These are phyloP conservation scores for Nothophytophthora sp. DNA, from an alignment of 352 stramenopile genomes.

Conservation along the genomic window DNA sequence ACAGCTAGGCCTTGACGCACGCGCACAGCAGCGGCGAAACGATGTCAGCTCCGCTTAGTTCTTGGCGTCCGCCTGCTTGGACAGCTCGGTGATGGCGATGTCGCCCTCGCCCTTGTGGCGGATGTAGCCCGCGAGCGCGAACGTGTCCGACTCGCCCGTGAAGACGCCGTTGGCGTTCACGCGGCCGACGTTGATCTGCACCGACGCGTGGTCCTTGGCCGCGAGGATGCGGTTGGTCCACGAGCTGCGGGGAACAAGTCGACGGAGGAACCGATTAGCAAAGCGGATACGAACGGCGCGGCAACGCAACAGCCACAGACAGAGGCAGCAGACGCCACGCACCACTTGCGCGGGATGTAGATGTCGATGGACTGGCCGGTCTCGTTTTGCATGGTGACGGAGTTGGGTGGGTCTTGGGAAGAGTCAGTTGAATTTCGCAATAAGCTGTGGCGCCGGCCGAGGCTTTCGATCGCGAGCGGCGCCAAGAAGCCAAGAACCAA, in stretches of 20 bases:
- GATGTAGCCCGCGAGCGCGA: constrained; percentile 97
- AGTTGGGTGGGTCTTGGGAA: constrained; percentile 30
- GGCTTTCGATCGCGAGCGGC: too few relatives aligned
- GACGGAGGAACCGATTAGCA: constrained; percentile 2
- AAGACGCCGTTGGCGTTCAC: constrained; percentile 97
- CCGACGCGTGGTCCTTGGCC: constrained; percentile 97
- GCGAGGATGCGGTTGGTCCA: constrained; percentile 98
- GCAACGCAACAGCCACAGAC: background rate
- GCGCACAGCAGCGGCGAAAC: constrained; percentile 5
- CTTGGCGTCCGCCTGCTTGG: constrained; percentile 76
- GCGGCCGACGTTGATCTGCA: constrained; percentile 98
- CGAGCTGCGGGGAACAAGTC: constrained; percentile 59
- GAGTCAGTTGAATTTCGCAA: constrained; percentile 71
- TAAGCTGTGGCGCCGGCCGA: too few relatives aligned
- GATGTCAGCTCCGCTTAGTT: constrained; percentile 41
- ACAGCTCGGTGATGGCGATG: constrained; percentile 91
- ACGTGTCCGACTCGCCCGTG: constrained; percentile 96
- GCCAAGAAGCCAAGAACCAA: constrained; percentile 57
- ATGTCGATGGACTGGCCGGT: constrained; percentile 97
- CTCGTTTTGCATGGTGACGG: constrained; percentile 98
- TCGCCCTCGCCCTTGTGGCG: constrained; percentile 95
- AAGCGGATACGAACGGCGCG: background rate
- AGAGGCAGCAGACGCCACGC: constrained; percentile 21
- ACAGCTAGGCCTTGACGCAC: constrained; percentile 14
- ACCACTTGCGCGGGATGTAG: constrained; percentile 99